Evolutionary conservation across 805 yeast genomes (phyloP), one percentile per base, ranked within the genome.

Genomic region (Saccharomycopsis oosterbeekiorum): DNA sequence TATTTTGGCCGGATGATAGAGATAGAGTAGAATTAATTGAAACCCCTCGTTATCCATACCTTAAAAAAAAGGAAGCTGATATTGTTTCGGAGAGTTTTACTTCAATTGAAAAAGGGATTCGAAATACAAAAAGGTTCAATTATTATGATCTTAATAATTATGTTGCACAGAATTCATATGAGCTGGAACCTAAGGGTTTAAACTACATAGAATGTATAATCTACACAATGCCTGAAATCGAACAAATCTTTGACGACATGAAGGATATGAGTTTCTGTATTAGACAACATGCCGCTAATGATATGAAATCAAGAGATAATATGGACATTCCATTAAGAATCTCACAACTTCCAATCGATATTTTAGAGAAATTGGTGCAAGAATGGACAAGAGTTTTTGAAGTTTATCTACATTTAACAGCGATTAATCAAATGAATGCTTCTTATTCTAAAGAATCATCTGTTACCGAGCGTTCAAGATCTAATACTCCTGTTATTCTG

Each of bases 1-100:
- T 55, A 12, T 64, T 64, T 50, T 60, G 57, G 56, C 64, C 64
- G 15, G 26, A 26, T 14, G 15, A 36, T 9, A 47, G 64, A 21
- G 11, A 36, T 29, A 37, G 29, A 54, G 37, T 36, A 34, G 41
- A 54, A 12, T n/a, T 37, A 17, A 54, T 54, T 4, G 15, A 54
- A 19, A 37, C 24, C 1, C 40, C 40, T 10, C 19, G 41, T 10
- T 36, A 54, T 26, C 40, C 40, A n/a, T 36, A 54, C 29, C 41
- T 54, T 34, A 15, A 34, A 36, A 39, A 40, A 2, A 40, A 55
- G 11, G 37, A 43, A 14, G 4, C 9, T 17, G 15, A 14, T 29
- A n/a, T 47, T 6, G 19, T 6, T 39, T n/a, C 14, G 9, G 50
- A 24, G 21, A 39, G 24, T 39, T 24, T 17, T 24, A 26, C 8